Percentiles rank a stretch among this genome's conserved stretches.
Evolutionary conservation across 2,329 filamentous ascomycete genomes (phyloP).

Genomic region (Trichophyton rubrum): DNA sequence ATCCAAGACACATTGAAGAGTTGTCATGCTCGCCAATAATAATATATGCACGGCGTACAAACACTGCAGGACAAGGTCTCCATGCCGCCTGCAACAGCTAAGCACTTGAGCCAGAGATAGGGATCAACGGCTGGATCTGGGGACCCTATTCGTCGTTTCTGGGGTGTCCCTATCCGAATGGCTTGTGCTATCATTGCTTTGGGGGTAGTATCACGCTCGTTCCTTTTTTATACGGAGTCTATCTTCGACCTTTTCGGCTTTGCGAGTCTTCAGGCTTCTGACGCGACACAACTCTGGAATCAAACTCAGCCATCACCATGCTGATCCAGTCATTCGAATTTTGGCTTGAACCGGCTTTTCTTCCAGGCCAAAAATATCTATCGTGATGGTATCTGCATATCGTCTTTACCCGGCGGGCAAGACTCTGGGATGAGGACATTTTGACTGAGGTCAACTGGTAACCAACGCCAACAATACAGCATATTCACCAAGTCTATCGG

Average conservation of each 20-base stretch:
- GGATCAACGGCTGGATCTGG: neutral
- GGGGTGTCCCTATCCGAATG: neutral
- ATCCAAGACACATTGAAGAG: neutral
- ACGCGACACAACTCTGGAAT: neutral
- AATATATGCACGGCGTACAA: neutral
- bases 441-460: neutral
- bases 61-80: neutral
- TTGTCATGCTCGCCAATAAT: no score
- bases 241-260: neutral
- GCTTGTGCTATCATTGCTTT: neutral
- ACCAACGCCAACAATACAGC: neutral
- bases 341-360: neutral
- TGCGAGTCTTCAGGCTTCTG: neutral
- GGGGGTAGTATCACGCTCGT: neutral
- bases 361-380: neutral
- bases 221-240: neutral
- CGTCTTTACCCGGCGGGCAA: no score
- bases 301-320: neutral
- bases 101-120: neutral
- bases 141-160: neutral
- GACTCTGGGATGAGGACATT: neutral
- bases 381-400: no score
- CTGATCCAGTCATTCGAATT: neutral
- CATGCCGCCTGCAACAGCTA: neutral
- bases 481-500: neutral